phyloP scores from a whole-genome alignment of 2,329 filamentous ascomycete species.

The Fusarium tjaetaba region DNA sequence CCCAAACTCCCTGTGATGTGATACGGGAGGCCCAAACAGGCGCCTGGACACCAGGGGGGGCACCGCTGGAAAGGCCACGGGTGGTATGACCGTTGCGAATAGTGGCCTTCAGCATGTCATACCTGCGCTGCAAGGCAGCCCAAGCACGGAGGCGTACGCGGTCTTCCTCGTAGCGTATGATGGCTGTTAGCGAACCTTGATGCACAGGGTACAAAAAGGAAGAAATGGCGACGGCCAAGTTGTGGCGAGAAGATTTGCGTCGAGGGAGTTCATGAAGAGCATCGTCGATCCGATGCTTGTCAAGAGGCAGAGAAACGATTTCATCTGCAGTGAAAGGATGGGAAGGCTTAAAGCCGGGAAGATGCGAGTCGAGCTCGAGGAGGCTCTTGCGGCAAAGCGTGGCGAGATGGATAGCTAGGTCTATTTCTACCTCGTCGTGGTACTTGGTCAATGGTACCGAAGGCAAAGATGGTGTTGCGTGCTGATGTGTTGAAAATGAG shows the following conservation, averaged over 20 bases:
- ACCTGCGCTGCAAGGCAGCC: constrained; percentile 50
- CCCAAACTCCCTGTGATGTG: constrained; percentile 49
- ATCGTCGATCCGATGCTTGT: constrained; percentile 45
- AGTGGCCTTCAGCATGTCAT: constrained; percentile 48
- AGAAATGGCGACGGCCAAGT: constrained; percentile 46
- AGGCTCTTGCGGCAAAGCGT: constrained; percentile 45
- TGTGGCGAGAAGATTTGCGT: constrained; percentile 47
- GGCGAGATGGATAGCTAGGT: constrained; percentile 44
- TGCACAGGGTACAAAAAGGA: constrained; percentile 49
- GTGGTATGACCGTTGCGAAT: constrained; percentile 45
- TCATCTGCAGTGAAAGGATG: constrained; percentile 48
- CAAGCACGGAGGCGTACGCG: constrained; percentile 51
- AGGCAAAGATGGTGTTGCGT: background rate
- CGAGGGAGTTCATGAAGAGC: constrained; percentile 48
- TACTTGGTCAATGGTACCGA: background rate
- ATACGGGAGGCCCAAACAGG: constrained; percentile 49
- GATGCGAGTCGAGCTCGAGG: constrained; percentile 38
- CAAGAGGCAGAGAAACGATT: constrained; percentile 49
- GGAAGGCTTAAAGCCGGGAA: constrained; percentile 45
- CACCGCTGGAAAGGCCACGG: constrained; percentile 45
- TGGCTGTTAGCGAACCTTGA: constrained; percentile 48
- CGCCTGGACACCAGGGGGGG: constrained; percentile 46
- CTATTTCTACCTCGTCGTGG: constrained; percentile 32
- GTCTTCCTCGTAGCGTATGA: constrained; percentile 52
- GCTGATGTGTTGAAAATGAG: constrained; percentile 17